Evolutionary conservation across 2,329 filamentous ascomycete genomes (phyloP).

Genomic region (Xylariaceae sp.): DNA sequence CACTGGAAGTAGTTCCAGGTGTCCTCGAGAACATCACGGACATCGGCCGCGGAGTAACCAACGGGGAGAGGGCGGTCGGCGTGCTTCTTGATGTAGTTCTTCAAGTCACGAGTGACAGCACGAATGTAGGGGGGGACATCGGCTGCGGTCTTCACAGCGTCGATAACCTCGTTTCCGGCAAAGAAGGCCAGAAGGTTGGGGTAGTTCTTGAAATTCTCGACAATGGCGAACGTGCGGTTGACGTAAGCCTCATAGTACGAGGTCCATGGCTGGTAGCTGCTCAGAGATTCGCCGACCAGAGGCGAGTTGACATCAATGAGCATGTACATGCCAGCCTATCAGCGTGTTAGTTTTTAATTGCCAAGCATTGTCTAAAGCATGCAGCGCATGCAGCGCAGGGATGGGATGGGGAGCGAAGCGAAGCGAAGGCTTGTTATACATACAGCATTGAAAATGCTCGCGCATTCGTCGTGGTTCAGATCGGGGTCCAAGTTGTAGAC

Average conservation of each 20-base stretch:
- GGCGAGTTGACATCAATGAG: constrained; percentile 65
- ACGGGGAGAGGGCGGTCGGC: constrained; percentile 65
- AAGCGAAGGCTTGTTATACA: constrained; percentile 12
- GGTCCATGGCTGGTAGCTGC: constrained; percentile 50
- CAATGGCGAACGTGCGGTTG: constrained; percentile 61
- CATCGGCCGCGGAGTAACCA: constrained; percentile 76
- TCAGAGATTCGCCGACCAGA: constrained; percentile 52
- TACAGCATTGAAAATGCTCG: constrained; percentile 60
- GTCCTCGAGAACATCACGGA: constrained; percentile 66
- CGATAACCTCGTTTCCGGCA: constrained; percentile 74
- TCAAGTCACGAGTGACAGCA: constrained; percentile 73
- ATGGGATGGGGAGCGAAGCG: no score
- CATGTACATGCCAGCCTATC: constrained; percentile 58
- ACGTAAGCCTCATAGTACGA: constrained; percentile 57
- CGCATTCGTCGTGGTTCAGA: constrained; percentile 62
- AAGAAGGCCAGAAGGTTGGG: constrained; percentile 69
- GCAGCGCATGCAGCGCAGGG: no score
- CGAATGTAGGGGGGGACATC: constrained; percentile 64
- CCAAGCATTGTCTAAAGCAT: background rate
- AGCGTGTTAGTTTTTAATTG: background rate
- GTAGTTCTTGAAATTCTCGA: constrained; percentile 62
- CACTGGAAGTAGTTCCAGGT: constrained; percentile 74
- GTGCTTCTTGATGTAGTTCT: constrained; percentile 72
- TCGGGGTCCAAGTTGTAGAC: constrained; percentile 65
- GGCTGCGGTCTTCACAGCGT: constrained; percentile 54